Evolutionary conservation across 78 protist genomes (phyloP), one percentile per base, ranked within the genome.

Genomic region (Dictyostelium purpureum): DNA sequence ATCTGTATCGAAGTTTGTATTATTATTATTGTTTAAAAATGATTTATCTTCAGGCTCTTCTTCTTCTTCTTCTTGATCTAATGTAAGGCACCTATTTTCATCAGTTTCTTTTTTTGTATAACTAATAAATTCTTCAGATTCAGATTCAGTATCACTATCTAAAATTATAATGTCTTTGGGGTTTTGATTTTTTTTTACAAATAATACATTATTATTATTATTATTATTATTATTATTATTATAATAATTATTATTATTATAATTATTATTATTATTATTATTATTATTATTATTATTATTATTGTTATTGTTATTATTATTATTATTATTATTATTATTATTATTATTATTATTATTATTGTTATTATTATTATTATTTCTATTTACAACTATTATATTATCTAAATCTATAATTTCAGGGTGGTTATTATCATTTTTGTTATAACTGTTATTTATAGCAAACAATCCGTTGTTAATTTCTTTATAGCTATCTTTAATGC

Each of bases 71-170:
- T 61, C 71, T 16, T 28, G 11, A 5, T 33, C 9, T 63, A 42
- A 42, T 28, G 33, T 33, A 31, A 63, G 11, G 33, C 38, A 63
- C 26, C 18, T 63, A 14, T 63, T 63, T 35, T 63, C 71, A 28
- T 63, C n/a, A 10, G 21, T 57, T 57, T 57, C 66, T 16, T 26
- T 57, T 57, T 57, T 57, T 9, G 21, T 57, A 7, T 10, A 19
- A 57, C 16, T 14, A 10, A 14, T 31, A 63, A 33, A 14, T 4
- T 31, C 38, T 5, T 63, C 71, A 63, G 26, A 37, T 33, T 63
- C 71, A 6, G 26, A 37, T 3, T 63, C 71, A 33, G 71, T 63
- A 18, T 63, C 71, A 63, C 71, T 63, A 63, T 63, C 71, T 31
- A 63, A 63, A 31, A 63, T 31, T 33, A n/a, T n/a, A n/a, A n/a